Base-by-base conservation (phyloP, 2,329 filamentous ascomycete genomes). In the Alternaria sp. region DNA sequence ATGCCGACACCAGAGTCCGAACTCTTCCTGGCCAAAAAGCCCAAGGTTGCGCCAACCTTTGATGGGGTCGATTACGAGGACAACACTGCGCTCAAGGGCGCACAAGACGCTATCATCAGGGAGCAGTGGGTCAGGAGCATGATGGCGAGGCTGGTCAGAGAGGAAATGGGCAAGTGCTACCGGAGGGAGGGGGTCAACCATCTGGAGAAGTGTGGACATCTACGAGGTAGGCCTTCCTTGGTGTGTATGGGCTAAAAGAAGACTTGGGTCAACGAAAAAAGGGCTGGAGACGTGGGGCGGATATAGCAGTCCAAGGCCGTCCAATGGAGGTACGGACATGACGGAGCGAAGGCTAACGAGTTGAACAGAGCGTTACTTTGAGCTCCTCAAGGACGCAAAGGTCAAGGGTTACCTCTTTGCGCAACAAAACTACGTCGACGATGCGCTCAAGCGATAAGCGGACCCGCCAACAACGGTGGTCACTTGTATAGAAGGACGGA, bases 91-190 rank as follows among this genome's bases (percentile, higher is more conserved):
- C 84, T 95, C 77, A 95, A 94, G 84, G 88, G 89, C 63, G 92
- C 92, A 54, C 91, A 94, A 78, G 92, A 95, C 78, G 87, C 91
- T 66, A 86, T 95, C 58, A 87, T 95, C 72, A 86, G 91, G 65
- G 92, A 95, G 82, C 92, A 95, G 83, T 95, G 92, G 92, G 91
- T 95, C 61, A 89, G 88, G 78, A 89, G 90, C 78, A 95, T 95
- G 92, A 95, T 94, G 92, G 91, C 90, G 59, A 86, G 92, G 63
- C 82, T 95, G 65, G 91, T 95, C 56, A 84, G 91, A 66, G 90
- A 94, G 78, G 92, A 95, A 84, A 83, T 95, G 82, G 86, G 89
- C 80, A 94, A 93, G 83, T 95, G 92, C 84, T 95, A 95, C 81
- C 88, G 88, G 80, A 85, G 88, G 69, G 91, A 95, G 81, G 92